These are phyloP conservation scores for Corylus heterophylla DNA, from an alignment of 306 rosid species.

Conservation along the genomic window DNA sequence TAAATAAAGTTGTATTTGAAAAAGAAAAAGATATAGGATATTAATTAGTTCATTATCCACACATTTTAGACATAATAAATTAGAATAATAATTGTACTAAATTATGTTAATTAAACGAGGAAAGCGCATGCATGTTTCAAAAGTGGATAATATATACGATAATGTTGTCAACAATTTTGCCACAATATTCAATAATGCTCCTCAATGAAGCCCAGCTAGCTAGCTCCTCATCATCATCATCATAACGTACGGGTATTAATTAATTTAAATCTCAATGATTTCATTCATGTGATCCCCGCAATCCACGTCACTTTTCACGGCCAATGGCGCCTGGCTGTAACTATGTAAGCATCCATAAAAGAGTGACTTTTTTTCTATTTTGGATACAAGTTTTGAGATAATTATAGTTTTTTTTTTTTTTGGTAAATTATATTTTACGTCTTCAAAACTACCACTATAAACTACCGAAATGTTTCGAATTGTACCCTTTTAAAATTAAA, in stretches of 20 bases:
- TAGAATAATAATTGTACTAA: background rate
- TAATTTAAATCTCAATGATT: background rate
- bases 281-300: background rate
- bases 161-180: background rate
- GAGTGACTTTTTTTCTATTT: background rate
- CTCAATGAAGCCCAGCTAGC: background rate
- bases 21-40: background rate
- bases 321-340: background rate
- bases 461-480: too few relatives aligned
- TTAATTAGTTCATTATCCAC: background rate
- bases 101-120: background rate
- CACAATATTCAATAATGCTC: background rate
- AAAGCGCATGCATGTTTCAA: background rate
- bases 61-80: background rate
- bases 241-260: background rate
- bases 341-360: background rate
- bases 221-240: background rate
- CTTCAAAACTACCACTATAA: too few relatives aligned
- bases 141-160: background rate
- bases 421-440: too few relatives aligned
- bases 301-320: background rate
- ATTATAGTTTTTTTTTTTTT: background rate
- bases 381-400: background rate
- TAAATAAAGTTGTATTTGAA: background rate
- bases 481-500: too few relatives aligned